Evolutionary conservation across 1,139 yeast genomes (phyloP), one percentile per base, ranked within the genome.

Genomic region (Geotrichum bryndzae): DNA sequence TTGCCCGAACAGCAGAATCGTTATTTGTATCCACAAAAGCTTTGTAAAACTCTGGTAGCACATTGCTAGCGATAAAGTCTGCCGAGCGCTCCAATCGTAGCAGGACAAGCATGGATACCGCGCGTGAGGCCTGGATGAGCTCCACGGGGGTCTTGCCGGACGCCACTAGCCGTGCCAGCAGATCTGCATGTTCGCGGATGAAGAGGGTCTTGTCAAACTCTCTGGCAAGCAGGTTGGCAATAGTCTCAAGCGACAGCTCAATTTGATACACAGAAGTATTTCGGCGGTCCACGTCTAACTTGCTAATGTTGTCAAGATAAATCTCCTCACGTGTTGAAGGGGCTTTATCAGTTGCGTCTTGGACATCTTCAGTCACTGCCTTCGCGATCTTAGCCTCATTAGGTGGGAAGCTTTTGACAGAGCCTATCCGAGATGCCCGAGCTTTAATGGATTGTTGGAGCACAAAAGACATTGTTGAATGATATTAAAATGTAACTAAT

Each of bases 71-170:
- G 53, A 61, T 59, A 51, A 60, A 64, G 48, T 72, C 74, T 29
- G 65, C 58, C 27, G 68, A 66, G 35, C 66, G 68, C 46, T 69
- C 74, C 23, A 68, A 68, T 38, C 71, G 68, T 8, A 69, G 61
- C 3, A 75, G 68, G 27, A 70, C 65, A 29, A 69, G 66, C 15
- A 72, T 67, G 46, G 70, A 53, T 31, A 59, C 22, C 38, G 55
- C 58, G 1, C 57, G 52, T 27, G 62, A 57, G 2, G 61, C 59
- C 22, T 53, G 48, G 11, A 61, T 55, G 10, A 45, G 48, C 27
- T 62, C 64, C 23, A 56, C 59, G 22, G 54, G 57, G 11, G 73
- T 67, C 18, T 76, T 70, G 15, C 71, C 65, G 6, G 71, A 64
- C 50, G 64, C 46, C 46, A 41, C 46, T 18, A 41, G 46, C 46